Percentiles rank a stretch among this genome's conserved stretches.
Conservation (phyloP, 164 flowering plant species). For the Pachysandra terminalis region DNA sequence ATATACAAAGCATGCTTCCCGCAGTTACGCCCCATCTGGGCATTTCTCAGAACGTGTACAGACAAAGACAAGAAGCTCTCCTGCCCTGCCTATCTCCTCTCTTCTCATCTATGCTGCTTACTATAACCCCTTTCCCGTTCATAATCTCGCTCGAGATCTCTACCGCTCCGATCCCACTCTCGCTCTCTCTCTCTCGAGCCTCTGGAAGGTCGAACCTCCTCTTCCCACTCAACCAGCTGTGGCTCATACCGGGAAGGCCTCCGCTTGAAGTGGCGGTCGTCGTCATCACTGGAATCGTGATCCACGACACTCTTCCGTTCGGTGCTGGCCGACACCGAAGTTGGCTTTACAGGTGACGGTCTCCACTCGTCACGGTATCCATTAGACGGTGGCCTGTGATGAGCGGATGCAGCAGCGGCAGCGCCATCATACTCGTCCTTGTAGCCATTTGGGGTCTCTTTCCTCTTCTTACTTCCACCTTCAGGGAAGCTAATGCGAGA, state of each 20-base stretch:
- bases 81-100: too few species aligned
- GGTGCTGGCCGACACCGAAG: slow-evolving; percentile 2
- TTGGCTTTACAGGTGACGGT: slow-evolving; percentile 8
- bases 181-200: slow-evolving; percentile 46
- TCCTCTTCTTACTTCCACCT: slow-evolving; percentile 42
- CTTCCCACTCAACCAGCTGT: slow-evolving; percentile 40
- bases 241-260: slow-evolving; percentile 67
- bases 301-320: slow-evolving; percentile 17
- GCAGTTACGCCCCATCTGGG: too few species aligned
- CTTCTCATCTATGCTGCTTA: slow-evolving; percentile 31
- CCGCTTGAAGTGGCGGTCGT: slow-evolving; percentile 83
- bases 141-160: slow-evolving; percentile 8
- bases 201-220: slow-evolving; percentile 37
- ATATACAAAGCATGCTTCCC: too few species aligned
- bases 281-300: slow-evolving; percentile 80
- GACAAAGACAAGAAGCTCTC: too few species aligned
- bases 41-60: too few species aligned
- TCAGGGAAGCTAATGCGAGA: slow-evolving; percentile 86
- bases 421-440: slow-evolving; percentile 14
- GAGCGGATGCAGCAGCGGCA: slow-evolving; percentile 10
- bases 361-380: slow-evolving; percentile 44
- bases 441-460: slow-evolving; percentile 15
- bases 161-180: neutral
- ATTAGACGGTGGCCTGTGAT: slow-evolving; percentile 29
- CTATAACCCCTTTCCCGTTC: slow-evolving; percentile 27